Conservation (phyloP, 2,329 filamentous ascomycete species). For the Calonectria honghensis region DNA sequence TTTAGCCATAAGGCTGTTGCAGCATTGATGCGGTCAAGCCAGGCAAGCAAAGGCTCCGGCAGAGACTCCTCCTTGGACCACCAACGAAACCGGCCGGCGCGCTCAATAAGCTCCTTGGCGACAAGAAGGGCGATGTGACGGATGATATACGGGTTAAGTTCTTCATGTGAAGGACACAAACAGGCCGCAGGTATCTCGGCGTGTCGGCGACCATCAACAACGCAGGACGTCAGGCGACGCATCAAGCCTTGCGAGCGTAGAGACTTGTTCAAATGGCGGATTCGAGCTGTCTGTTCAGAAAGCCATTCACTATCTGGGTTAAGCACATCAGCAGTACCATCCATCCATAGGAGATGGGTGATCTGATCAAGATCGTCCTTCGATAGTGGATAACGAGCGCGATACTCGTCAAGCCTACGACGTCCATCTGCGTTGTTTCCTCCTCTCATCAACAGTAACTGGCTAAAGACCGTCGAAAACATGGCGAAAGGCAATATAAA, state of each 20-base stretch:
- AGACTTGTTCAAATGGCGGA: constrained; percentile 49
- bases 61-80: constrained; percentile 44
- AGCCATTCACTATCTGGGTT: constrained; percentile 62
- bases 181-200: constrained; percentile 58
- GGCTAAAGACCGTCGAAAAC: not conserved
- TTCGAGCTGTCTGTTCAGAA: constrained; percentile 56
- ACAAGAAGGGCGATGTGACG: constrained; percentile 66
- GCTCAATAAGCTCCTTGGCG: constrained; percentile 63
- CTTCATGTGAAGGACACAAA: constrained; percentile 64
- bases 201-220: constrained; percentile 54
- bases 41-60: constrained; percentile 41
- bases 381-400: not conserved
- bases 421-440: not conserved
- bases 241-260: constrained; percentile 57
- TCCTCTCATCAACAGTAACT: not conserved
- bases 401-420: not conserved
- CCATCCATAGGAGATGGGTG: constrained; percentile 62
- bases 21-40: constrained; percentile 55
- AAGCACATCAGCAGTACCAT: constrained; percentile 48
- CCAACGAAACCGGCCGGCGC: constrained; percentile 55
- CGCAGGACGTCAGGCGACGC: constrained; percentile 57
- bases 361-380: constrained; percentile 56
- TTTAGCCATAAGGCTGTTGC: constrained; percentile 63
- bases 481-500: not conserved
- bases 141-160: constrained; percentile 65